These are phyloP conservation scores for Pugionium dolabratum DNA, from an alignment of 345 rosid species.

Conservation along the genomic window DNA sequence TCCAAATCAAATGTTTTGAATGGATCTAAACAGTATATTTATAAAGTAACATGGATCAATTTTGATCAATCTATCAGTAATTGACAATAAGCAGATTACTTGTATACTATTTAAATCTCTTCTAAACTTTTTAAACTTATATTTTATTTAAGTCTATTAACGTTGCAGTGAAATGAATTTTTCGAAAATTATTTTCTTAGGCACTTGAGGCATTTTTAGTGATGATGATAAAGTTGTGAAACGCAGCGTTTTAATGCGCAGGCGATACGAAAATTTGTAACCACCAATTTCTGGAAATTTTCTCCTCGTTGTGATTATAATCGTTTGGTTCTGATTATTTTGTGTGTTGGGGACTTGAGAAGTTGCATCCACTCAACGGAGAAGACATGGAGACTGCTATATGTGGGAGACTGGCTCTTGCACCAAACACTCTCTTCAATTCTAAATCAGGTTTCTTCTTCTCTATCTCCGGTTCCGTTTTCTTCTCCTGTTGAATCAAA, in stretches of 20 bases:
- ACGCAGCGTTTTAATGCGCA: slow-evolving; percentile 28
- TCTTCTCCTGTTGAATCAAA: slow-evolving; percentile 13
- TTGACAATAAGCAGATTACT: too few relatives aligned
- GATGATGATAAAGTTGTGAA: not conserved
- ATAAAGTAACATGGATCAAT: too few relatives aligned
- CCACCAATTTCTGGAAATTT: slow-evolving; percentile 13
- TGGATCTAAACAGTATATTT: too few relatives aligned
- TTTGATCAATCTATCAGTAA: too few relatives aligned
- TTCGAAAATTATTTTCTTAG: too few relatives aligned
- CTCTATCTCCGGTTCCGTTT: not conserved
- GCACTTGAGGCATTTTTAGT: too few relatives aligned
- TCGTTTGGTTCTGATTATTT: slow-evolving; percentile 32
- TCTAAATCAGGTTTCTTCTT: slow-evolving; percentile 55
- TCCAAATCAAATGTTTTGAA: too few relatives aligned
- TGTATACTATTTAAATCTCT: too few relatives aligned
- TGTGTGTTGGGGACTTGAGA: not conserved
- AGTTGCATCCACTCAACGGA: slow-evolving; percentile 6
- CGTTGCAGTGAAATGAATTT: too few relatives aligned
- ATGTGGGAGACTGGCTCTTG: slow-evolving; percentile 74
- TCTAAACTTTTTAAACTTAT: too few relatives aligned
- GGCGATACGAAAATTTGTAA: slow-evolving; percentile 22
- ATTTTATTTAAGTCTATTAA: too few relatives aligned
- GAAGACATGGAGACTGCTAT: slow-evolving; percentile 65
- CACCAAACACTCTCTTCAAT: slow-evolving; percentile 59
- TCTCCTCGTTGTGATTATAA: slow-evolving; percentile 18